phyloP scores from a whole-genome alignment of 768 basidiomycete species.

The Tricholoma saponaceum region DNA sequence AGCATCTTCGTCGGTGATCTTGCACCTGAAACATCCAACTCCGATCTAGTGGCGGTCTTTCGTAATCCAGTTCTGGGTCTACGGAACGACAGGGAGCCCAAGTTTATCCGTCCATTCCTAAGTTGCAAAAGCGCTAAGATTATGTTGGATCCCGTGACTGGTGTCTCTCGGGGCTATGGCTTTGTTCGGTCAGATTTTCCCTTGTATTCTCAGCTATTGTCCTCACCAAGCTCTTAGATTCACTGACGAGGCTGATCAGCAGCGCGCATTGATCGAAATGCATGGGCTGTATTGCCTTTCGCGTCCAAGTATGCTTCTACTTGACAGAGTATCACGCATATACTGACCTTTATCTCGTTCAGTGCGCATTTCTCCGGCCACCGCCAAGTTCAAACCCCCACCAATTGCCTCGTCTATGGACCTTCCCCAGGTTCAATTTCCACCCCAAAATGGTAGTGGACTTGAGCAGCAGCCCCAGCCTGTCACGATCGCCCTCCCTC shows the following conservation, averaged over 20 bases:
- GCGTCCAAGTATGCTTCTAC: slow-evolving; percentile 66
- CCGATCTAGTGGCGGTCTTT: slow-evolving; percentile 92
- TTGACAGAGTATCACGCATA: slow-evolving; percentile 19
- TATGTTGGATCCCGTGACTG: slow-evolving; percentile 88
- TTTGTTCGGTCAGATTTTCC: slow-evolving; percentile 68
- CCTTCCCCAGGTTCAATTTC: slow-evolving; percentile 44
- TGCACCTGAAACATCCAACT: slow-evolving; percentile 89
- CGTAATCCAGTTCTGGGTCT: slow-evolving; percentile 85
- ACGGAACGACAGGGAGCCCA: slow-evolving; percentile 81
- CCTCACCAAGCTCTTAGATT: slow-evolving; percentile 47
- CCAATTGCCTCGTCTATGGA: slow-evolving; percentile 37
- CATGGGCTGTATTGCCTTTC: slow-evolving; percentile 87
- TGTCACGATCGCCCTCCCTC: slow-evolving; percentile 46
- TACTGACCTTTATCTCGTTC: slow-evolving; percentile 20
- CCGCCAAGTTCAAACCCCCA: slow-evolving; percentile 78
- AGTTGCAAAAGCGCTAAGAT: slow-evolving; percentile 97
- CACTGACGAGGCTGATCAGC: slow-evolving; percentile 84
- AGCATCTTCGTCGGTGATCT: slow-evolving; percentile 95
- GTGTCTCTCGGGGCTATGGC: slow-evolving; percentile 86
- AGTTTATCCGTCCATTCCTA: slow-evolving; percentile 82
- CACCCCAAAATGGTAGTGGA: slow-evolving; percentile 21
- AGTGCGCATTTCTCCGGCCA: slow-evolving; percentile 92
- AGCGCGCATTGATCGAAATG: slow-evolving; percentile 88
- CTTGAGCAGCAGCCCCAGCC: slow-evolving; percentile 32
- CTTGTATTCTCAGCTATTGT: slow-evolving; percentile 5